These are phyloP conservation scores for Phragmites australis DNA, from an alignment of 176 grass and related monocot genomes.

Conservation along the genomic window DNA sequence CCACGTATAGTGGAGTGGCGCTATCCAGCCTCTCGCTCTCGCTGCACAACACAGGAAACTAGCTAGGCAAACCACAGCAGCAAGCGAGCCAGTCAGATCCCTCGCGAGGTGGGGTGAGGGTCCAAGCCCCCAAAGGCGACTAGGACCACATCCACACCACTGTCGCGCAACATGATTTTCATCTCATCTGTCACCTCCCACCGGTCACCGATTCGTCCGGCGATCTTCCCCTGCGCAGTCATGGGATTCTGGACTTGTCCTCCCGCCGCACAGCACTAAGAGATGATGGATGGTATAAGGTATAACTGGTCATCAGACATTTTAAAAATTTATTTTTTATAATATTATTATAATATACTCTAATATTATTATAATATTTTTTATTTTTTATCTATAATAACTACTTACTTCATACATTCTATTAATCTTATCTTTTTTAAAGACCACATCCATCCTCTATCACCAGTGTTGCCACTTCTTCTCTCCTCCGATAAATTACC, in stretches of 20 bases:
- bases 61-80: background rate
- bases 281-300: too few species aligned
- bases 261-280: background rate
- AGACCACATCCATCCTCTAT: too few species aligned
- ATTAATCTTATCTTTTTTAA: too few species aligned
- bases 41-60: slow-evolving; percentile 14
- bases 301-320: too few species aligned
- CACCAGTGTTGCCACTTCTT: too few species aligned
- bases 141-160: slow-evolving; percentile 31
- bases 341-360: too few species aligned
- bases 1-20: slow-evolving; percentile 7
- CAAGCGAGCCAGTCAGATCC: background rate
- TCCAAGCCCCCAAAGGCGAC: background rate
- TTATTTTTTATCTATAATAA: too few species aligned
- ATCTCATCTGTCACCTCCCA: slow-evolving; percentile 11
- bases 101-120: background rate
- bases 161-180: background rate
- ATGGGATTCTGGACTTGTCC: slow-evolving; percentile 25
- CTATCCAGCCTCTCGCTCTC: background rate
- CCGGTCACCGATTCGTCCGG: background rate
- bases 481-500: too few species aligned
- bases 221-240: slow-evolving; percentile 24
- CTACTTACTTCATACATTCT: too few species aligned
- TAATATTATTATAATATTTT: too few species aligned
- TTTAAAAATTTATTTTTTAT: too few species aligned